Evolutionary conservation across 2,329 filamentous ascomycete genomes (phyloP).

Genomic region (Botryotinia narcissicola): DNA sequence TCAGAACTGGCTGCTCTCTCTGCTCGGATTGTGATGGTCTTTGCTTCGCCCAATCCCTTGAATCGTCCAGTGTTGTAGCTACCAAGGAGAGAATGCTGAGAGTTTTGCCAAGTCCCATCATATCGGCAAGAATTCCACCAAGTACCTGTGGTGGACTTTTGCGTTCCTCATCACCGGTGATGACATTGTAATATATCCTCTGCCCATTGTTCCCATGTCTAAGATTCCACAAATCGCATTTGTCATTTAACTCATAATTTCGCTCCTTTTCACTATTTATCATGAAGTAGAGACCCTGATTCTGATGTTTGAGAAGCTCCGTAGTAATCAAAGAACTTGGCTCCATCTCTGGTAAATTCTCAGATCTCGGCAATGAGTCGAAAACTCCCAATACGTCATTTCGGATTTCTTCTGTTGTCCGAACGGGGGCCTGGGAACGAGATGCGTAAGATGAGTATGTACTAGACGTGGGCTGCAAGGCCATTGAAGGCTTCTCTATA

Average conservation of each 20-base stretch:
- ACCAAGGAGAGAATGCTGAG: slow-evolving; percentile 82
- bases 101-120: slow-evolving; percentile 89
- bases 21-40: slow-evolving; percentile 43
- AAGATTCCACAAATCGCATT: slow-evolving; percentile 71
- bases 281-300: slow-evolving; percentile 88
- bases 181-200: slow-evolving; percentile 74
- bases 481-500: slow-evolving; percentile 31
- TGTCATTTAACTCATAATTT: slow-evolving; percentile 56
- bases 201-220: slow-evolving; percentile 55
- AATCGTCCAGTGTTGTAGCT: slow-evolving; percentile 60
- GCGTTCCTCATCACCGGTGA: slow-evolving; percentile 67
- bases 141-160: slow-evolving; percentile 63
- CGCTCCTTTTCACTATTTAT: slow-evolving; percentile 68
- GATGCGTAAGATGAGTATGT: slow-evolving; percentile 41
- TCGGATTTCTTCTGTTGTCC: slow-evolving; percentile 82
- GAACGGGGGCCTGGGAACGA: slow-evolving; percentile 39
- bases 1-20: slow-evolving; percentile 33
- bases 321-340: slow-evolving; percentile 61
- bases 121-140: slow-evolving; percentile 76
- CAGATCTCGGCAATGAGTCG: slow-evolving; percentile 73
- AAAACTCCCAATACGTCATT: slow-evolving; percentile 85
- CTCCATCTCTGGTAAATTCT: slow-evolving; percentile 73
- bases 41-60: slow-evolving; percentile 58
- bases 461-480: slow-evolving; percentile 29
- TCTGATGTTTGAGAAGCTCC: slow-evolving; percentile 78